These are phyloP conservation scores for Phoma herbarum DNA, from an alignment of 2,329 filamentous ascomycete species.

Conservation along the genomic window DNA sequence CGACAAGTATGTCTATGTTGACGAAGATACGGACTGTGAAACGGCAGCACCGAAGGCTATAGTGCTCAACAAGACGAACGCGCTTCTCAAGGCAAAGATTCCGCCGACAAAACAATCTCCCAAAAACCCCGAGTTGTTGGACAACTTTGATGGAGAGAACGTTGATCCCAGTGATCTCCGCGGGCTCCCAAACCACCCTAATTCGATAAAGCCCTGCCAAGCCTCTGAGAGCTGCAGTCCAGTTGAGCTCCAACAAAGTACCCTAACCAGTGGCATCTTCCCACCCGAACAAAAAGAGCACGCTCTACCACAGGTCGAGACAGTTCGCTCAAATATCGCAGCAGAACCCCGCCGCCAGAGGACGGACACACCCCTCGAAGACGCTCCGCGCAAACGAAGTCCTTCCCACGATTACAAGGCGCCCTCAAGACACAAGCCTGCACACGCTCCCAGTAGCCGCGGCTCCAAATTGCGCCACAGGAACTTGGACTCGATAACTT, in stretches of 20 bases:
- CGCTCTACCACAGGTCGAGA: background rate
- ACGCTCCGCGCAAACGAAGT: background rate
- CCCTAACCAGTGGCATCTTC: constrained; percentile 20
- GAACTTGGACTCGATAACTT: background rate
- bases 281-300: constrained; percentile 7
- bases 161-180: constrained; percentile 23
- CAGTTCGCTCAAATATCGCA: background rate
- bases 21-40: constrained; percentile 15
- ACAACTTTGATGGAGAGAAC: constrained; percentile 20
- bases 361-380: background rate
- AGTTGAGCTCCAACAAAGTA: constrained; percentile 22
- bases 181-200: constrained; percentile 33
- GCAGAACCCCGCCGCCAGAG: background rate
- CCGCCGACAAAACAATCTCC: background rate
- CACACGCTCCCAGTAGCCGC: background rate
- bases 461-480: background rate
- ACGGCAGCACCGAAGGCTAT: background rate
- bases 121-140: background rate
- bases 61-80: background rate
- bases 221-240: constrained; percentile 13
- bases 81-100: background rate
- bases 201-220: constrained; percentile 25
- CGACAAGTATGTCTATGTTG: constrained; percentile 25
- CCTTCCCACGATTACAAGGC: background rate
- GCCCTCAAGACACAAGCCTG: background rate